phyloP scores from a whole-genome alignment of 139 green algal genomes.

The Mesotaenium endlicherianum region DNA sequence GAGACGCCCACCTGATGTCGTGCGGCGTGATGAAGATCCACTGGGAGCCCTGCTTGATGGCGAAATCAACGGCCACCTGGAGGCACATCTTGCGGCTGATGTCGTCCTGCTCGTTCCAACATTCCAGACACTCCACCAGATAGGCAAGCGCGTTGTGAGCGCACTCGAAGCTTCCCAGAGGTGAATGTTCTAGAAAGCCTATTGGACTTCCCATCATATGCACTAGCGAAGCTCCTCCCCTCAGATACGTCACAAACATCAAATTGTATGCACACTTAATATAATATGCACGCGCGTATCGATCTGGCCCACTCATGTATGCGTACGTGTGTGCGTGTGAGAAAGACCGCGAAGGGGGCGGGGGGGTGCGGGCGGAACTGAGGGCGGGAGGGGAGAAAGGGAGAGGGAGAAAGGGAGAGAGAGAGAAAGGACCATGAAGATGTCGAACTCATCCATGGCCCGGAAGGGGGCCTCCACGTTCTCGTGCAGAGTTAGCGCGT shows the following conservation, averaged over 20 bases:
- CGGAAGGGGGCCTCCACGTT: constrained; percentile 74
- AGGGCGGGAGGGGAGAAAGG: neutral
- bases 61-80: constrained; percentile 31
- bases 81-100: constrained; percentile 48
- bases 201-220: too few species aligned
- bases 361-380: neutral
- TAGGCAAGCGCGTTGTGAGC: neutral
- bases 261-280: too few species aligned
- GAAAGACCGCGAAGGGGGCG: neutral
- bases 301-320: too few species aligned
- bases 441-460: constrained; percentile 87
- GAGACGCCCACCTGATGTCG: constrained; percentile 42
- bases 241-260: too few species aligned
- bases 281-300: too few species aligned
- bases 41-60: constrained; percentile 30
- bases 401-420: constrained; percentile 4
- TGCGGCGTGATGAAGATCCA: constrained; percentile 53
- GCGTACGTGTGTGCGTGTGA: neutral
- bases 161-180: neutral
- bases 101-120: constrained; percentile 34
- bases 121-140: neutral
- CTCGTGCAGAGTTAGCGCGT: constrained; percentile 81
- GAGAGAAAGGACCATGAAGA: constrained; percentile 69
- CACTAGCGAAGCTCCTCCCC: too few species aligned
- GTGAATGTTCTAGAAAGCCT: neutral